Base-by-base conservation (phyloP, 2,329 filamentous ascomycete species). In the Microdochium trichocladiopsis region DNA sequence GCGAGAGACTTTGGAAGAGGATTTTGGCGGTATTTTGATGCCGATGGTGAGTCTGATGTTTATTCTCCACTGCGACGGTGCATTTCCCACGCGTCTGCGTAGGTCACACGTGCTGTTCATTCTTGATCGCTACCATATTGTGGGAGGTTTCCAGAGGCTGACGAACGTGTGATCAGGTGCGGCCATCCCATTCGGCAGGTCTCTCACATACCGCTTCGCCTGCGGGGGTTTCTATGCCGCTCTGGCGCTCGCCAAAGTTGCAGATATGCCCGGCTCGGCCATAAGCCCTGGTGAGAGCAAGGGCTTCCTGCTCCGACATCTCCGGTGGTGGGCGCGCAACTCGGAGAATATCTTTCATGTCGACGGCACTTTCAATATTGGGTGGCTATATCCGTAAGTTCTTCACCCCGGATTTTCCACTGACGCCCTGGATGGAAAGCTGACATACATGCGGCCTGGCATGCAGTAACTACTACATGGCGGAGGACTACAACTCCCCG, bases 401-500 rank as follows among this genome's bases (percentile, higher is more conserved):
- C 18, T 18, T 8, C 12, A 2, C 18, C 41, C 41, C 6, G 6
- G 10, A 8, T 18, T 45, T 23, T 18, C 5, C 12, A 21, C 25
- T n/a, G n/a, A n/a, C n/a, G n/a, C n/a, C n/a, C n/a, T n/a, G n/a
- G n/a, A n/a, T n/a, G n/a, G n/a, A n/a, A n/a, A 50, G 48, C 36
- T 53, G 36, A 33, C 49, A 16, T 25, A 53, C 23, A 28, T 50
- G 3, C 12, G 31, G n/a, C 3, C 18, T 22, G 2, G 33, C 5
- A 6, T 16, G 22, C 21, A 56, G 55, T 10, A 80, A 80, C 55
- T 78, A 79, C 72, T 80, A 74, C 57, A 71, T 81, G 69, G 66
- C 68, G 33, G 78, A 82, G 58, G 74, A 79, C 55, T 81, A 82
- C 60, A 81, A 81, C 58, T 81, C 78, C 2, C 76, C 78, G 0